phyloP scores from a whole-genome alignment of 176 grass and related monocot species.

The Oryza rufipogon region DNA sequence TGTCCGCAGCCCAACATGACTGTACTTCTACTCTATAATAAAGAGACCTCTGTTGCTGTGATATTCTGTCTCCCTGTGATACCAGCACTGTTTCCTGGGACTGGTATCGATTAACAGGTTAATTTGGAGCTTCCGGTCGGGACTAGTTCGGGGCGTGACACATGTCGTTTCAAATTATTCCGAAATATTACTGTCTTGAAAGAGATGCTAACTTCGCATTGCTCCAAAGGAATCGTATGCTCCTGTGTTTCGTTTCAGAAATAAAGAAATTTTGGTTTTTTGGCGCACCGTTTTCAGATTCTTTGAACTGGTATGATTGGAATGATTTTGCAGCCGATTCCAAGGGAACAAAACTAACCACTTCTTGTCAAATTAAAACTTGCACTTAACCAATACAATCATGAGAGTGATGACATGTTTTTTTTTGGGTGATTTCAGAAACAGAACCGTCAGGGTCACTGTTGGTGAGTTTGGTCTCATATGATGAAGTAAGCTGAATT shows the following conservation, averaged over 20 bases:
- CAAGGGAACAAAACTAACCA: background rate
- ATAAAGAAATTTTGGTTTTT: background rate
- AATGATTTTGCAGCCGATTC: background rate
- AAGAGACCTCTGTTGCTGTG: no score
- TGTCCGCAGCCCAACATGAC: no score
- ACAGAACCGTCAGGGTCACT: background rate
- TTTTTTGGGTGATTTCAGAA: background rate
- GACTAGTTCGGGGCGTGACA: no score
- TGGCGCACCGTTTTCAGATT: background rate
- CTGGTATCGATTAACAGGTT: no score
- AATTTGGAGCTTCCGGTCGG: no score
- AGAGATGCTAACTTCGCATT: constrained; percentile 4
- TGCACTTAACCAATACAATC: background rate
- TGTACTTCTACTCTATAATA: no score
- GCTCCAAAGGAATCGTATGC: background rate
- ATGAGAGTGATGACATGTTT: no score
- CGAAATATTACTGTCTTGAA: background rate
- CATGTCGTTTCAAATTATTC: background rate
- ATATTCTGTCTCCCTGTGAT: no score
- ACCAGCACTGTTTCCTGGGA: no score
- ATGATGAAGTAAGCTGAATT: background rate
- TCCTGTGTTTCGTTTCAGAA: background rate
- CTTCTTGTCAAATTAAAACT: background rate
- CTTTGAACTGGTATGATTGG: background rate
- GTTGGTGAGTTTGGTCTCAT: background rate